Evolutionary conservation across 345 rosid species (phyloP), one percentile per base, ranked within the genome.

Genomic region (Pistacia vera): DNA sequence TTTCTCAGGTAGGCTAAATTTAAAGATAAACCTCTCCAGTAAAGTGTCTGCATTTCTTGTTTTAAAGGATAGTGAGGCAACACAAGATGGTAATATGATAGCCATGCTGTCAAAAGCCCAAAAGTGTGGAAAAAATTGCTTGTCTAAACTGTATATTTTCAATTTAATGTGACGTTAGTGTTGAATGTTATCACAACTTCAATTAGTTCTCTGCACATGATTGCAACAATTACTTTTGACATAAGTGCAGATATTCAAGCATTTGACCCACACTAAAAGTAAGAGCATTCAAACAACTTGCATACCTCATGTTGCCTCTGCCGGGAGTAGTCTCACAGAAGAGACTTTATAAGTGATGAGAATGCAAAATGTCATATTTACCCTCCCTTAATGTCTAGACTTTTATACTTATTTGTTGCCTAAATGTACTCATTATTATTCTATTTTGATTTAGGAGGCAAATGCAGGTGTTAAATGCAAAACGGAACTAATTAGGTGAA

Each of bases 301-400:
- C 66, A 70, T 88, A 95, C 98, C 98, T 90, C 84, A 0, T 88
- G 93, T 35, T 62, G 78, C 25, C 67, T 85, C 89, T 86, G 88
- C 76, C 82, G 81, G 2, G 92, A 89, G 77, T 84, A 87, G 79
- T 93, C 94, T 73, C 95, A 88, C 77, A 91, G 67, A 52, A 95
- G 87, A 72, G 95, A 83, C 76, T 85, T 90, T 0, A 76, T 90
- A 20, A 93, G 85, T 25, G 25, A 25, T 0, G 25, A 25, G 1
- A 25, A 25, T 25, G 1, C 25, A 25, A 25, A 25, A 25, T 25
- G 25, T 25, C 25, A 25, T 25, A 25, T 25, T 25, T 25, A 25
- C 25, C 25, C 25, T 0, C 25, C 25, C 25, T 25, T 25, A 25
- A 25, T 25, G 25, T 25, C 25, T 25, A 25, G 25, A 0, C 25